Evolutionary conservation across 345 rosid genomes (phyloP).

Genomic region (Pistacia atlantica): DNA sequence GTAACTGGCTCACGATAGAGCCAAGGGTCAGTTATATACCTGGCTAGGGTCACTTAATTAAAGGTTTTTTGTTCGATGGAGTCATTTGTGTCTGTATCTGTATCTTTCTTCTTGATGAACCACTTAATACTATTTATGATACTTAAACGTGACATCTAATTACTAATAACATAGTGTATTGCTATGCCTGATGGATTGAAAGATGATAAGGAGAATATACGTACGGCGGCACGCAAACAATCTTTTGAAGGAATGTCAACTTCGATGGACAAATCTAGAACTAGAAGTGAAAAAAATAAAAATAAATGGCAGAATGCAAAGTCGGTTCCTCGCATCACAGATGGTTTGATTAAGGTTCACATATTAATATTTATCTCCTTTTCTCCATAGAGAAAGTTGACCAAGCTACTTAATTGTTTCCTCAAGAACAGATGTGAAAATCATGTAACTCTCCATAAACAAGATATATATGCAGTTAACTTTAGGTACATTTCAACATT

Average conservation of each 20-base stretch:
- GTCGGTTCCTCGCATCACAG: conserved; percentile 11
- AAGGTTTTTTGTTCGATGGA: background rate
- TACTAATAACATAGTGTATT: too few species aligned
- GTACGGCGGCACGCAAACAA: background rate
- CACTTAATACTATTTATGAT: background rate
- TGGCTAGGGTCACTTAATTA: conserved; percentile 10
- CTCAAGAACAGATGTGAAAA: background rate
- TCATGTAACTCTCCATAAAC: background rate
- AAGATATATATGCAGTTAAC: background rate
- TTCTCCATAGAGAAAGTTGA: conserved; percentile 2
- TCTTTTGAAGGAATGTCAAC: background rate
- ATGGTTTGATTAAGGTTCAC: background rate
- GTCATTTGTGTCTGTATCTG: too few species aligned
- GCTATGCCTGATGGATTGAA: background rate
- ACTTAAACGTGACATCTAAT: background rate
- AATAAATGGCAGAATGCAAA: background rate
- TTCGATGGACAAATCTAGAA: background rate
- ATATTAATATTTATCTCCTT: background rate
- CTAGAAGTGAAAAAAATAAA: background rate
- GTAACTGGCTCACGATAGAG: conserved; percentile 5
- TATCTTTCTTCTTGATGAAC: background rate
- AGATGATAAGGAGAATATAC: background rate
- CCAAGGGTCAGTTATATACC: background rate
- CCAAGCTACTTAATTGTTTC: background rate
- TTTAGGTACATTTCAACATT: too few species aligned